Evolutionary conservation across 352 stramenopile species (phyloP).

Genomic region (Sclerospora graminicola): DNA sequence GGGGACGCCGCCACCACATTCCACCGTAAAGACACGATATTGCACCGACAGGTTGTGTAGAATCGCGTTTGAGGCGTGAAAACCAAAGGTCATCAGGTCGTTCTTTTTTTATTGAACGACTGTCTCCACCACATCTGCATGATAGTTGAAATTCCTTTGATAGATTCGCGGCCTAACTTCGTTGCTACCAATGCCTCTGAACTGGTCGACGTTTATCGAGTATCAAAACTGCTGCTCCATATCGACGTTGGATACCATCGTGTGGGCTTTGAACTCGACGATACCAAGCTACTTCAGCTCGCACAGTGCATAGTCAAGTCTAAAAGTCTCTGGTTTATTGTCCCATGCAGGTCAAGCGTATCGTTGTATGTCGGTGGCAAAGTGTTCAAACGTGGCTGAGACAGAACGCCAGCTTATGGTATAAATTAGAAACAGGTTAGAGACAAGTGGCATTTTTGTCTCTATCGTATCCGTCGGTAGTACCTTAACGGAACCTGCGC

Average conservation of each 20-base stretch:
- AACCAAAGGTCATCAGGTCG: no score
- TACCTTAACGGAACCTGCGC: conserved; percentile 49
- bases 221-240: conserved; percentile 65
- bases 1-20: no score
- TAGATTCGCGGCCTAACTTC: no score
- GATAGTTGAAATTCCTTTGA: no score
- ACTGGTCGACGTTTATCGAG: no score
- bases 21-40: no score
- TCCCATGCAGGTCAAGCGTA: conserved; percentile 67
- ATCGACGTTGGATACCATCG: conserved; percentile 71
- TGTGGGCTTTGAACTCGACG: conserved; percentile 47
- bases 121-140: background rate
- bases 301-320: conserved; percentile 41
- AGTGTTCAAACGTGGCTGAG: conserved; percentile 46
- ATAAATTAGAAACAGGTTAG: conserved; percentile 46
- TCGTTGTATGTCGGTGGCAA: conserved; percentile 29
- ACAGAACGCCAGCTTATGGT: conserved; percentile 50
- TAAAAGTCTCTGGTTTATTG: conserved; percentile 37
- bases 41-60: no score
- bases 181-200: no score
- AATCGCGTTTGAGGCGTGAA: no score
- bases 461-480: conserved; percentile 53
- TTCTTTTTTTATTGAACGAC: no score
- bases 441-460: conserved; percentile 42
- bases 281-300: conserved; percentile 38